Conservation (phyloP, 345 rosid species). For the Aegle marmelos region DNA sequence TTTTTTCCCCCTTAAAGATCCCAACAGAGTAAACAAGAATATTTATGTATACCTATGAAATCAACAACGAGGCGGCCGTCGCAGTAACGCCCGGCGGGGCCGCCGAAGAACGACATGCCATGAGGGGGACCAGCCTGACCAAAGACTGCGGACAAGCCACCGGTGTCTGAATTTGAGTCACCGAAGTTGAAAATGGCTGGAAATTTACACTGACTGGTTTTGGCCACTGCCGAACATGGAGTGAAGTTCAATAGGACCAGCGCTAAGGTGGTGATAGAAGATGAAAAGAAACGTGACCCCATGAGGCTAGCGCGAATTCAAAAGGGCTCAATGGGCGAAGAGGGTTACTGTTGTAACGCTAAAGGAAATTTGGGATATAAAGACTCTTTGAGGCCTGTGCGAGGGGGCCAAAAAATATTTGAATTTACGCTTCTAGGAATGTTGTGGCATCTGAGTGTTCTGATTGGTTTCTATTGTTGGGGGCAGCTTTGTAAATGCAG, state of each 20-base stretch:
- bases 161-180: slow-evolving; percentile 93
- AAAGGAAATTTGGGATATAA: not conserved
- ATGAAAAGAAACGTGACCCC: slow-evolving; percentile 5
- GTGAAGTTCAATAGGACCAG: not conserved
- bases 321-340: not conserved
- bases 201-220: slow-evolving; percentile 30
- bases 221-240: not conserved
- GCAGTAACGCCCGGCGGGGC: slow-evolving; percentile 74
- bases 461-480: not conserved
- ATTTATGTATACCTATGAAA: slow-evolving; percentile 53
- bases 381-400: not conserved
- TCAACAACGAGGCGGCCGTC: slow-evolving; percentile 92
- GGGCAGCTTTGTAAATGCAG: not conserved
- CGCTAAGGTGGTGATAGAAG: not conserved
- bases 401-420: not conserved
- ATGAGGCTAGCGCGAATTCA: not conserved
- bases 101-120: slow-evolving; percentile 64
- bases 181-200: slow-evolving; percentile 92
- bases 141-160: slow-evolving; percentile 78
- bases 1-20: too few relatives aligned
- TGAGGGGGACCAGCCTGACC: slow-evolving; percentile 76
- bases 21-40: not conserved
- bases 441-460: not conserved
- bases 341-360: not conserved
- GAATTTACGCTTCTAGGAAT: not conserved